phyloP scores from a whole-genome alignment of 805 yeast species.

The Wickerhamiella spandovensis region DNA sequence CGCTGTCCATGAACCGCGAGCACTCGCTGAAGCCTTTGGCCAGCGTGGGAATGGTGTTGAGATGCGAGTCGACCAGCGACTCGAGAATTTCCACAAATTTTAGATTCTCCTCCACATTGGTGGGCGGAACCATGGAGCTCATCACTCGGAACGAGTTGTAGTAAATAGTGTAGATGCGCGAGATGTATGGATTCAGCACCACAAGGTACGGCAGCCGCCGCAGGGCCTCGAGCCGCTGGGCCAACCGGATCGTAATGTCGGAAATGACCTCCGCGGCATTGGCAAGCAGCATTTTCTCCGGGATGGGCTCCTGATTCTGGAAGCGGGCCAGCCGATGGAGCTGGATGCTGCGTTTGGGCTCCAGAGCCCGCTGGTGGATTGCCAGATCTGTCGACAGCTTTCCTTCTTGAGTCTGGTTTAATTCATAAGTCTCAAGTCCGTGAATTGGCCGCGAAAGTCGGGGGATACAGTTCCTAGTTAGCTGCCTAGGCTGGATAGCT shows the following conservation, averaged over 20 bases:
- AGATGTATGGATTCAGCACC: slow-evolving; percentile 74
- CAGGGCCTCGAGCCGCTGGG: slow-evolving; percentile 57
- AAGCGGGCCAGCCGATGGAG: slow-evolving; percentile 16
- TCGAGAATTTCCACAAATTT: slow-evolving; percentile 40
- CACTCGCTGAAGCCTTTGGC: slow-evolving; percentile 76
- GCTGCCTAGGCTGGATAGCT: background rate
- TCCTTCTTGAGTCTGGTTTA: slow-evolving; percentile 7
- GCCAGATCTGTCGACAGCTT: slow-evolving; percentile 12
- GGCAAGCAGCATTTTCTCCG: slow-evolving; percentile 18
- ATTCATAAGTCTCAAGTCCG: slow-evolving; percentile 1
- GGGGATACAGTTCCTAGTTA: background rate
- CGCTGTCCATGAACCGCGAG: slow-evolving; percentile 30
- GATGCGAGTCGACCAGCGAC: slow-evolving; percentile 57
- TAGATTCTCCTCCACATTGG: slow-evolving; percentile 40
- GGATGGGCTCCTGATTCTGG: slow-evolving; percentile 4
- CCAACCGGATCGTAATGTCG: slow-evolving; percentile 29
- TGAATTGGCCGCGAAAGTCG: background rate
- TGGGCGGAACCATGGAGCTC: slow-evolving; percentile 30
- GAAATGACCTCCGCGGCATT: slow-evolving; percentile 21
- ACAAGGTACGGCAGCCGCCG: slow-evolving; percentile 71
- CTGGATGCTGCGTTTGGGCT: slow-evolving; percentile 12
- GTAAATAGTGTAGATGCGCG: slow-evolving; percentile 62
- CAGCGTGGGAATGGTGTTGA: slow-evolving; percentile 69
- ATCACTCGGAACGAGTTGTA: slow-evolving; percentile 50
- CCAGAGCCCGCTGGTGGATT: slow-evolving; percentile 13